Conservation (phyloP, 1,284 basidiomycete species). For the Wolfiporia cocos region DNA sequence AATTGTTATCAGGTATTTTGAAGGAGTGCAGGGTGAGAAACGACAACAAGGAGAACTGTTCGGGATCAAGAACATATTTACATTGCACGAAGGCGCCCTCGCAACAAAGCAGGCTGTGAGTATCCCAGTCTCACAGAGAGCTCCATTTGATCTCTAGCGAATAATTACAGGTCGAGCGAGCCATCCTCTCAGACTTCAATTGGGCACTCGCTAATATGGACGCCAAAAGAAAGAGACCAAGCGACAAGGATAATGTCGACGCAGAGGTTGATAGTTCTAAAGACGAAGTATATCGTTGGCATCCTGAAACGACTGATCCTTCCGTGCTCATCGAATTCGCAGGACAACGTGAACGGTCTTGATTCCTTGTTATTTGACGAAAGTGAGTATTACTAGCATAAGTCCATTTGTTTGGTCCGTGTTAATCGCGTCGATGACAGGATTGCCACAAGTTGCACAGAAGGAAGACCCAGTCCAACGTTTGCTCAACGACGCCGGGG, state of each 20-base stretch:
- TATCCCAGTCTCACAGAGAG: background rate
- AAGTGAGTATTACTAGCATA: slow-evolving; percentile 29
- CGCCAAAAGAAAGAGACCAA: slow-evolving; percentile 30
- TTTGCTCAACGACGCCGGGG: slow-evolving; percentile 52
- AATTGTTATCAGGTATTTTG: slow-evolving; percentile 57
- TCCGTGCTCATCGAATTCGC: background rate
- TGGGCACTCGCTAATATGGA: slow-evolving; percentile 72
- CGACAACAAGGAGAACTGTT: slow-evolving; percentile 75
- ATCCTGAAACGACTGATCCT: background rate
- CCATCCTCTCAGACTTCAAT: slow-evolving; percentile 63
- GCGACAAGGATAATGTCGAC: slow-evolving; percentile 39
- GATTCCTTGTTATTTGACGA: slow-evolving; percentile 67
- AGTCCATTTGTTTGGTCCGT: background rate
- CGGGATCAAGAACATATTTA: slow-evolving; percentile 79
- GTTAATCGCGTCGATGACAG: slow-evolving; percentile 11
- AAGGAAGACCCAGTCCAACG: slow-evolving; percentile 44
- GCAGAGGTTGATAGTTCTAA: slow-evolving; percentile 35
- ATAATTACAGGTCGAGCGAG: slow-evolving; percentile 60
- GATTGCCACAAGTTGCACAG: slow-evolving; percentile 19
- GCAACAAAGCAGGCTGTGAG: slow-evolving; percentile 67
- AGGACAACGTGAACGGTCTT: slow-evolving; percentile 57
- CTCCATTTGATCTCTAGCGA: slow-evolving; percentile 1
- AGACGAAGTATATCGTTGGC: too few relatives aligned
- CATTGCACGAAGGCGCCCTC: slow-evolving; percentile 65
- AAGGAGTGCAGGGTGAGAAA: slow-evolving; percentile 75